Evolutionary conservation across 129 eudicot species (phyloP).

Genomic region (Daucus carota): DNA sequence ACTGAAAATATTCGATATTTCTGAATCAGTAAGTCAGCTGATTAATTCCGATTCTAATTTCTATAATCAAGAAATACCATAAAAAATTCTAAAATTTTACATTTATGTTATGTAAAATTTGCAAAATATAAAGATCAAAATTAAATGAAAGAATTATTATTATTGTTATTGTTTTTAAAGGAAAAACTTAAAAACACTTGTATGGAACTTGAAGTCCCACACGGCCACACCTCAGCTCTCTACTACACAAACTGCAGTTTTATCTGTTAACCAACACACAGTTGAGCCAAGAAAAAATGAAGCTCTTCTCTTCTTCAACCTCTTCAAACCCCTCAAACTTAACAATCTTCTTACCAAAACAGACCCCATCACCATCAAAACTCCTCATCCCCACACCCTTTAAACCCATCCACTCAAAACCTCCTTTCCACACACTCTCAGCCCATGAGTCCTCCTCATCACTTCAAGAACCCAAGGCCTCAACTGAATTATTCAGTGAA

Average conservation of each 20-base stretch:
- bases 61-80: no score
- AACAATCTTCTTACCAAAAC: slow-evolving; percentile 24
- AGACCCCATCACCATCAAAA: slow-evolving; percentile 27
- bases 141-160: no score
- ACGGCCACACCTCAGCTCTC: neutral
- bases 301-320: slow-evolving; percentile 26
- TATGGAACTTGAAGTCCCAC: neutral
- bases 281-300: slow-evolving; percentile 24
- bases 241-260: slow-evolving; percentile 9
- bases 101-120: no score
- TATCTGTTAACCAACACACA: slow-evolving; percentile 18
- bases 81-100: no score
- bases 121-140: no score
- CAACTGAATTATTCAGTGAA: slow-evolving; percentile 11
- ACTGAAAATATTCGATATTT: no score
- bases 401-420: slow-evolving; percentile 24
- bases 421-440: slow-evolving; percentile 28
- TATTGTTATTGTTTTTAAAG: no score
- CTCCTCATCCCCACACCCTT: slow-evolving; percentile 24
- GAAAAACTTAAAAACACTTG: neutral
- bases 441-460: slow-evolving; percentile 41
- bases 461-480: slow-evolving; percentile 22
- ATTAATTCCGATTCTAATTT: no score
- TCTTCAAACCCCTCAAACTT: slow-evolving; percentile 31
- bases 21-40: no score